Base-by-base conservation (phyloP, 2,329 filamentous ascomycete species). In the Penicillium aurantiogriseum region DNA sequence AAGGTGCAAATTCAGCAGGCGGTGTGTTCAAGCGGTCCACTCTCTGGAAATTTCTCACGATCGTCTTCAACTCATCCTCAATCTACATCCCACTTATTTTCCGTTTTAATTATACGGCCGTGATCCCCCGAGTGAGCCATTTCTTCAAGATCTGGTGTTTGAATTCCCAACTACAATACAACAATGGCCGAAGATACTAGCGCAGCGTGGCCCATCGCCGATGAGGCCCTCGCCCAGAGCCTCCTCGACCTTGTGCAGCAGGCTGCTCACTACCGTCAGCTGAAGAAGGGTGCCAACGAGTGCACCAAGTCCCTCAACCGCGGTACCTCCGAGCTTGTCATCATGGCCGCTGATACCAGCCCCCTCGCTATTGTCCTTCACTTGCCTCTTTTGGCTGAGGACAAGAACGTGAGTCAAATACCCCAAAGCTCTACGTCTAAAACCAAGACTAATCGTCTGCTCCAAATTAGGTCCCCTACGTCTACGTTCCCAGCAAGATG, bases 231-330 rank as follows among this genome's bases (percentile, higher is more conserved):
- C 63, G 85, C 89, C 55, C 88, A 92, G 80, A 87, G 92, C 75
- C 86, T 97, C 63, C 85, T 96, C 63, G 89, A 95, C 68, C 83
- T 92, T 55, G 83, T 92, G 61, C 90, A 93, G 80, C 87, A 89
- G 71, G 86, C 80, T 54, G 80, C 78, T 44, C 80, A 78, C 69
- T 77, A 75, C 64, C 79, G 87, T 51, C 90, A 94, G 82, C 79
- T 92, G 65, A 94, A 94, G 83, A 95, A 94, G 83, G 90, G 91
- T 61, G 90, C 90, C 74, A 93, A 92, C 83, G 89, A 91, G 76
- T 81, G 86, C 38, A 96, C 91, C 73, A 96, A 96, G 83, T 89
- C 91, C 1, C 83, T 96, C 50, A 95, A 94, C 81, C 88, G 93
- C 67, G 92, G 93, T 79, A 92, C 93, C 62, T 87, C 87, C 67